These are phyloP conservation scores for Camelina sativa DNA, from an alignment of 345 rosid species.

Conservation along the genomic window DNA sequence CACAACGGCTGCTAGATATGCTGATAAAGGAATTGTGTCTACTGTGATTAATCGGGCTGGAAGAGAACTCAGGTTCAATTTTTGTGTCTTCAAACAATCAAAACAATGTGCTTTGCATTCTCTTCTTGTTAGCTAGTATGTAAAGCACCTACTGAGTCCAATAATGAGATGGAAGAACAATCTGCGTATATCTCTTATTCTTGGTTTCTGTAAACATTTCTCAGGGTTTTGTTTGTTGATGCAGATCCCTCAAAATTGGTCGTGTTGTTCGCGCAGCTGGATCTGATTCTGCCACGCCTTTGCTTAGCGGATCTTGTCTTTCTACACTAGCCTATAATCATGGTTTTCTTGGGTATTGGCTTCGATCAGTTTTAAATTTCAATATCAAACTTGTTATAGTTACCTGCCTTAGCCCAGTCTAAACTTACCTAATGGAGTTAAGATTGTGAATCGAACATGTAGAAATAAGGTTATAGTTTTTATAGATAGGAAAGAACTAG, in stretches of 20 bases:
- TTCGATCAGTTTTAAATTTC: neutral
- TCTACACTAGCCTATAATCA: constrained; percentile 49
- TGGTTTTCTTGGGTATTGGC: constrained; percentile 35
- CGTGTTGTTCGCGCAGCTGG: constrained; percentile 63
- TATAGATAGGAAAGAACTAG: constrained; percentile 9
- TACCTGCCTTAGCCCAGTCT: neutral
- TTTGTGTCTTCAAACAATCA: neutral
- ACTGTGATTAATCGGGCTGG: constrained; percentile 90
- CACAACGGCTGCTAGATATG: constrained; percentile 66
- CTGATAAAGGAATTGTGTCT: constrained; percentile 73
- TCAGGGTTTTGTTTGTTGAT: constrained; percentile 11
- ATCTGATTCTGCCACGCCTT: constrained; percentile 46
- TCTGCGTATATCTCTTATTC: neutral
- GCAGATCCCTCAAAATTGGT: constrained; percentile 87
- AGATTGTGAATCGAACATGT: constrained; percentile 8
- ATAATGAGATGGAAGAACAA: neutral
- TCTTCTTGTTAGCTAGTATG: neutral
- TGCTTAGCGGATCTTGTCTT: constrained; percentile 71
- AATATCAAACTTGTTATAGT: neutral
- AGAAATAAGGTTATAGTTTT: neutral
- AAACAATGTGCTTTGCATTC: neutral
- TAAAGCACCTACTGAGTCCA: neutral
- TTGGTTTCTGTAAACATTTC: neutral
- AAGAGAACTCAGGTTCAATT: constrained; percentile 65
- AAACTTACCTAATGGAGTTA: constrained; percentile 13